phyloP scores from a whole-genome alignment of 2,329 filamentous ascomycete genomes.

The Volutella citrinella region DNA sequence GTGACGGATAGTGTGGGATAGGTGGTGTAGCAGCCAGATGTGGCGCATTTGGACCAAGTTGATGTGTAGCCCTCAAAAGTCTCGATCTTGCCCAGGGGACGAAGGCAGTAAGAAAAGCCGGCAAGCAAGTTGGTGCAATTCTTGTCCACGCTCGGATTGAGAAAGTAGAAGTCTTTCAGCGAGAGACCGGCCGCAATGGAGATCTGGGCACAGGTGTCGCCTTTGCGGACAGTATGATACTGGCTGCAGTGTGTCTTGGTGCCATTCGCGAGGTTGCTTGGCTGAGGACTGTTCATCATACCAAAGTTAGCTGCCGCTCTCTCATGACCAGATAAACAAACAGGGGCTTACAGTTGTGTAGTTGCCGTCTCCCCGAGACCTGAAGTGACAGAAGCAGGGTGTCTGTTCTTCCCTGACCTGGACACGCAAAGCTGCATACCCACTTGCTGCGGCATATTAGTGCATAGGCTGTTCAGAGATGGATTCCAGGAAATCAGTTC shows the following conservation, averaged over 20 bases:
- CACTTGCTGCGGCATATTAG: slow-evolving; percentile 4
- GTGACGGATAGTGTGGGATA: no score
- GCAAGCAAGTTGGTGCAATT: slow-evolving; percentile 4
- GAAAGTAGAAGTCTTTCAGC: slow-evolving; percentile 4
- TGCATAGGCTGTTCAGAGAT: slow-evolving; percentile 3
- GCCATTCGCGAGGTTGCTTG: slow-evolving; percentile 1
- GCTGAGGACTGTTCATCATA: neutral
- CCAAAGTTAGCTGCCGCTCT: neutral
- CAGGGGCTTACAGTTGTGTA: neutral
- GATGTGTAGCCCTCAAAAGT: slow-evolving; percentile 4
- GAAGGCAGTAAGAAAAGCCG: slow-evolving; percentile 2
- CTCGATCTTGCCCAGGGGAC: slow-evolving; percentile 2
- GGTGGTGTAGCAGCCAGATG: no score
- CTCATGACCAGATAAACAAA: neutral
- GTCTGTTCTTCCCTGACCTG: neutral
- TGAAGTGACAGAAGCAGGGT: neutral
- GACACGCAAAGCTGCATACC: slow-evolving; percentile 5
- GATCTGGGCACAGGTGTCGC: slow-evolving; percentile 2
- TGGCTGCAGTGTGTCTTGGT: slow-evolving; percentile 2
- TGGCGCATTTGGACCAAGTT: neutral
- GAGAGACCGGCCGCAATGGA: neutral
- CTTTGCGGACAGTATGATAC: slow-evolving; percentile 1
- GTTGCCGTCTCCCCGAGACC: neutral
- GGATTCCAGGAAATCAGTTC: slow-evolving; percentile 4
- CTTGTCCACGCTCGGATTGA: slow-evolving; percentile 2